Evolutionary conservation across 1,284 basidiomycete genomes (phyloP), one percentile per base, ranked within the genome.

Genomic region (Sporisorium iseilematis-ciliati): DNA sequence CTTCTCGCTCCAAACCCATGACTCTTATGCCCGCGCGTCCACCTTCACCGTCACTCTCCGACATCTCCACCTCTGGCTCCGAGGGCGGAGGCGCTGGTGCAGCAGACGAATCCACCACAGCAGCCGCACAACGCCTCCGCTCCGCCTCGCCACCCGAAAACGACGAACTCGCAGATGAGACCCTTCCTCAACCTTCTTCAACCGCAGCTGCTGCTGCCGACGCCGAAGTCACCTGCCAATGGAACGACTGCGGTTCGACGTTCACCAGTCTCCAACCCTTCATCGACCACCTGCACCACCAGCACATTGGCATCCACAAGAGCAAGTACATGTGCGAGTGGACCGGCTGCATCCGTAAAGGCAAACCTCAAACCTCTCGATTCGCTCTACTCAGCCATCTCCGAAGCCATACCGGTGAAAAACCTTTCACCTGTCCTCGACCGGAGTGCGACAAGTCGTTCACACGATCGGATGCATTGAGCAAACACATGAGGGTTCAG

Each of bases 361-460:
- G 92, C 11, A 89, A 94, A 56, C 88, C 91, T 0, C 93, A 95
- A 82, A 93, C 92, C 0, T 93, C 92, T 7, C 90, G 92, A 16
- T 95, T 94, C 75, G 93, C 93, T 5, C 89, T 95, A 35, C 90
- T 94, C 71, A 92, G 92, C 10, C 94, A 95, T 82, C 90, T 93
- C 90, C 57, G 83, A 40, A 81, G 78, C n/a, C 93, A 95, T 82
- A 95, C 94, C 0, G 93, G 93, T 50, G 94, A 95, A 86, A 94
- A 94, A 82, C 93, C 93, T 0, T 95, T 93, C 80, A 91, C 89
- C n/a, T 95, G 93, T 82, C 87, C 91, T 3, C 87, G 89, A 67
- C 91, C 92, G 82, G 94, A 95, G 86, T 95, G 94, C 82, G 94
- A 95, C 87, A 95, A 94, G 84, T 92, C 92, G 0, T 95, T 95